Base-by-base conservation (phyloP, 176 grass and related monocot genomes). In the Carex pumila region DNA sequence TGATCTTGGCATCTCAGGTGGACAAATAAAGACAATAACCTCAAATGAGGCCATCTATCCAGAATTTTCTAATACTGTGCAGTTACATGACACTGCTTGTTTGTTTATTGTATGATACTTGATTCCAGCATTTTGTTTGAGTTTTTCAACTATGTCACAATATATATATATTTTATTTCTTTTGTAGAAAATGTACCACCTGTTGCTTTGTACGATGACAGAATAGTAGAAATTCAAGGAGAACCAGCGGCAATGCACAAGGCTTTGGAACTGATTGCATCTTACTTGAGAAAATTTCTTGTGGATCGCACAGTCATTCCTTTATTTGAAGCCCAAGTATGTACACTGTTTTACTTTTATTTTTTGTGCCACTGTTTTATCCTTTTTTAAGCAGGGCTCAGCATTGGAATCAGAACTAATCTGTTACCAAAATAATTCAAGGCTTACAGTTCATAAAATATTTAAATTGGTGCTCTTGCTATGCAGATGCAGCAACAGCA, bases 191-290 rank as follows among this genome's bases (percentile, higher is more conserved):
- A 93, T 92, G 85, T 95, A 39, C 96, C 96, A 22, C 93, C 93
- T 73, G 88, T 95, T 15, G 93, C 96, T 87, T 89, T 99, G 83
- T 91, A 91, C 22, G 91, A 99, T 88, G 96, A 99, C 63, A 92
- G 96, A 93, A 88, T 99, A 81, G 96, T 99, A 0, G 91, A 99
- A 88, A 99, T 99, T 85, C 96, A 99, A 87, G 96, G 96, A 68
- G 93, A 95, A 76, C 93, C 91, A 71, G 58, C 63, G 34, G 88
- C 86, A 75, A 86, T 89, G 90, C 96, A 99, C 74, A 99, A 99
- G 87, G 96, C 93, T 32, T 88, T 99, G 65, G 96, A 93, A 81
- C 81, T 99, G 80, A 95, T 99, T 85, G 87, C 93, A 84, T 87
- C 29, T 18, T 91, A 99, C 86, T 81, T 99, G 65, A 93, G 93